Evolutionary conservation across 768 basidiomycete species (phyloP).

Genomic region (Filobasidium wieringae): DNA sequence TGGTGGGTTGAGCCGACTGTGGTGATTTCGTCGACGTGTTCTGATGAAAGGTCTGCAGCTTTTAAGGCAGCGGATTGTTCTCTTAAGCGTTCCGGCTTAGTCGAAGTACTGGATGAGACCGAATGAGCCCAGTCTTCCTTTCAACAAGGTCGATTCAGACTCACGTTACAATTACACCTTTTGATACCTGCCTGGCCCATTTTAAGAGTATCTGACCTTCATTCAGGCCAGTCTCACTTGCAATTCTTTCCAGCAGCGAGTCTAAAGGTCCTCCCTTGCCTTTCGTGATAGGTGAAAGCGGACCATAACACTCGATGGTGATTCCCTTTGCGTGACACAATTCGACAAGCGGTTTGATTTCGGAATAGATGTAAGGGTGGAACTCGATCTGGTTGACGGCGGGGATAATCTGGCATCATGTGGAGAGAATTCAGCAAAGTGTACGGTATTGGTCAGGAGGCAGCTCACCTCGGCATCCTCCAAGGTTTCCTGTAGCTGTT

Average conservation of each 20-base stretch:
- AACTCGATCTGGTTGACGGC: slow-evolving; percentile 41
- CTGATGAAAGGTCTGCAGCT: not conserved
- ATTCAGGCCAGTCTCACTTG: slow-evolving; percentile 12
- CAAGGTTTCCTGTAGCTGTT: slow-evolving; percentile 35
- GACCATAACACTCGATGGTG: slow-evolving; percentile 25
- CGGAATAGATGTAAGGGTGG: slow-evolving; percentile 37
- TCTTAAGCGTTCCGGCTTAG: slow-evolving; percentile 1
- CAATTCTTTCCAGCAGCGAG: slow-evolving; percentile 14
- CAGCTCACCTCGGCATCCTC: slow-evolving; percentile 25
- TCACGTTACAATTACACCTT: slow-evolving; percentile 24
- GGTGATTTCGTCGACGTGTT: slow-evolving; percentile 6
- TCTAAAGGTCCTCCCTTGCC: slow-evolving; percentile 19
- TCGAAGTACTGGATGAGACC: not conserved
- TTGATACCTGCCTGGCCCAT: slow-evolving; percentile 21
- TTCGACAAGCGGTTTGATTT: slow-evolving; percentile 22
- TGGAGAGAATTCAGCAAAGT: no score
- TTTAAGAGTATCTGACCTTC: slow-evolving; percentile 25
- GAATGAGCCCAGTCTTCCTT: not conserved
- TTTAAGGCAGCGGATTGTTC: slow-evolving; percentile 1
- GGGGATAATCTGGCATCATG: slow-evolving; percentile 26
- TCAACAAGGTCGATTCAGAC: not conserved
- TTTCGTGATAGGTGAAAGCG: slow-evolving; percentile 21
- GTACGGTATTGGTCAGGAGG: no score
- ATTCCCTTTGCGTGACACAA: slow-evolving; percentile 31
- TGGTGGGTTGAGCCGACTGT: not conserved